Conservation (phyloP, 2,329 filamentous ascomycete genomes). For the Phialophora tarda region DNA sequence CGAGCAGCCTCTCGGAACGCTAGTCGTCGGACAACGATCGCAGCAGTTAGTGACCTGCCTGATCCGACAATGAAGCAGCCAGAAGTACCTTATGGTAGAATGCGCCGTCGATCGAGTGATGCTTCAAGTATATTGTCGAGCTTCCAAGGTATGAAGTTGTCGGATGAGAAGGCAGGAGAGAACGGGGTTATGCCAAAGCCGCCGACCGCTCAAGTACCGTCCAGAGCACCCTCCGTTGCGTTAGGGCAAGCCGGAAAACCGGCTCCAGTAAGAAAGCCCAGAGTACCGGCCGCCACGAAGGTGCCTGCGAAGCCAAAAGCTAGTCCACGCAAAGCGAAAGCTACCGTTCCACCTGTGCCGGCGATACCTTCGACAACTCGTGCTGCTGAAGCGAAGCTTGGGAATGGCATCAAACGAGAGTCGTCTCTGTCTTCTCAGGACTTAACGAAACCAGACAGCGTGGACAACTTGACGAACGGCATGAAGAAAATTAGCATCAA, state of each 20-base stretch:
- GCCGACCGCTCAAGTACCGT: constrained; percentile 16
- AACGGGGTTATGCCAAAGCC: constrained; percentile 3
- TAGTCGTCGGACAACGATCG: constrained; percentile 67
- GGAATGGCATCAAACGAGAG: constrained; percentile 44
- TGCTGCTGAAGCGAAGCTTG: constrained; percentile 4
- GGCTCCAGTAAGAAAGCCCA: constrained; percentile 65
- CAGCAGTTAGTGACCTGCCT: constrained; percentile 56
- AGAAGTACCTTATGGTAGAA: constrained; percentile 27
- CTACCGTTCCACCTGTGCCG: constrained; percentile 3
- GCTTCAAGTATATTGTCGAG: constrained; percentile 41
- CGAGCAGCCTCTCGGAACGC: constrained; percentile 52
- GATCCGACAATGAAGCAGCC: constrained; percentile 39
- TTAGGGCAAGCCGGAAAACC: constrained; percentile 43
- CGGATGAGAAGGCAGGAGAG: constrained; percentile 29
- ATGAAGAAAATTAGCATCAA: constrained; percentile 62
- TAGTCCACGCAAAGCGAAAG: constrained; percentile 45
- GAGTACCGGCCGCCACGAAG: constrained; percentile 54
- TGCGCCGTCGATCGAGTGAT: constrained; percentile 43
- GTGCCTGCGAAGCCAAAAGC: constrained; percentile 46
- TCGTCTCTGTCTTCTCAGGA: constrained; percentile 50
- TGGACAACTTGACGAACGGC: constrained; percentile 59
- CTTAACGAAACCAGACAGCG: constrained; percentile 42
- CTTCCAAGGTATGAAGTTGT: constrained; percentile 42
- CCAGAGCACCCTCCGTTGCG: constrained; percentile 36
- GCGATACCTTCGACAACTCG: neutral